Evolutionary conservation across 1,284 basidiomycete species (phyloP).

Genomic region (Salmacisia buchloeana): DNA sequence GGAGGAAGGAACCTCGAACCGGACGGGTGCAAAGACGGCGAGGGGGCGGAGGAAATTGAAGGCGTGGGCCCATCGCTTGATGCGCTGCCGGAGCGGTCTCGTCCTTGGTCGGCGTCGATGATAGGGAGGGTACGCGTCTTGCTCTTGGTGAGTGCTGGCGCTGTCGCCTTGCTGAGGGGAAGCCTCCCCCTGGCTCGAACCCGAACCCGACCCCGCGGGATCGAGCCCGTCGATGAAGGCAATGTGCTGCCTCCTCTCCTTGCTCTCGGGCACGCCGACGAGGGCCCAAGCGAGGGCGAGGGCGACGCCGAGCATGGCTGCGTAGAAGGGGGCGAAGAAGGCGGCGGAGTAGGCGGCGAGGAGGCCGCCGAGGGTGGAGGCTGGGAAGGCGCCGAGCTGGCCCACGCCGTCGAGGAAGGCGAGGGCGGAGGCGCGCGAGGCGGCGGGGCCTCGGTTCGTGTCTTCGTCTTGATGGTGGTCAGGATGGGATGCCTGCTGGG

Average conservation of each 20-base stretch:
- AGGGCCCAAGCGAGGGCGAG: constrained; percentile 27
- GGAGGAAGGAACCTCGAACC: too few species aligned
- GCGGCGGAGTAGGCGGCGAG: constrained; percentile 34
- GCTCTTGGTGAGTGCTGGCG: too few species aligned
- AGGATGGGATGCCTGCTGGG: neutral
- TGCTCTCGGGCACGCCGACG: constrained; percentile 38
- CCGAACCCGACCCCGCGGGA: too few species aligned
- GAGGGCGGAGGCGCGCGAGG: constrained; percentile 31
- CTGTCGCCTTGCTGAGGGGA: too few species aligned
- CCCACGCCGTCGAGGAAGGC: constrained; percentile 44
- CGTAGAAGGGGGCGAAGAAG: constrained; percentile 44
- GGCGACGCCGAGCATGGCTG: constrained; percentile 18
- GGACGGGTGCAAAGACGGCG: constrained; percentile 28
- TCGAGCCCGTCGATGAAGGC: neutral
- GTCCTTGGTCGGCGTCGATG: too few species aligned
- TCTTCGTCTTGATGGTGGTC: neutral
- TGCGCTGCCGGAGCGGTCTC: too few species aligned
- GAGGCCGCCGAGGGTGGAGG: constrained; percentile 33
- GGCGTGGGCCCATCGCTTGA: too few species aligned
- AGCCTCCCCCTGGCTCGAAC: too few species aligned
- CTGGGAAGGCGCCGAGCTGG: constrained; percentile 40
- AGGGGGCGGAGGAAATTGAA: constrained; percentile 38
- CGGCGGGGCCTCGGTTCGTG: neutral
- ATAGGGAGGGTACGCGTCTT: too few species aligned
- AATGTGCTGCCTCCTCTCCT: constrained; percentile 2